Evolutionary conservation across 2,329 filamentous ascomycete genomes (phyloP), one percentile per base, ranked within the genome.

Genomic region (Fusarium chuoi): DNA sequence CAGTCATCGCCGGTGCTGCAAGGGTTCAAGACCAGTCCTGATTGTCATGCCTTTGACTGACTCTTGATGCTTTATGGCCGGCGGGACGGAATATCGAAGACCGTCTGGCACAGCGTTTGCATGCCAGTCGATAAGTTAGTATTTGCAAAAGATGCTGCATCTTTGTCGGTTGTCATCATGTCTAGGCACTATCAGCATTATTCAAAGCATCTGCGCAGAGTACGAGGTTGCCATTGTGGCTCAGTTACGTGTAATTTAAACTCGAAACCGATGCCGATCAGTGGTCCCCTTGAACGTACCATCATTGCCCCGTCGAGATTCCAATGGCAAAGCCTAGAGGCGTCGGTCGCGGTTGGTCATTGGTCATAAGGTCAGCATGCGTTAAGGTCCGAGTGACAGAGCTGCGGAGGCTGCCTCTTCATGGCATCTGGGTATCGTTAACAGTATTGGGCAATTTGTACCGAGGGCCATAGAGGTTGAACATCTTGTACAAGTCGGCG

Each of bases 121-220:
- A n/a, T 33, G 3, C 14, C 15, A 18, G 22, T n/a, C 15, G 22
- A 18, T 5, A 33, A n/a, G 7, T 33, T 22, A 30, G 5, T 3
- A n/a, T 49, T 30, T 10, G 2, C 7, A 28, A 3, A 1, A 4
- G 13, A 12, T 17, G 14, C 5, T 3, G 6, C 28, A 33, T 49
- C 7, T 11, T 17, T 3, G 8, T 17, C 7, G 14, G 14, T 17
- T n/a, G 14, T 4, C 5, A 3, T 48, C 13, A 9, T 48, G 20
- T 22, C 8, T 11, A 14, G 7, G 13, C 20, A 30, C 9, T 15
- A 14, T 33, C 13, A 8, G 14, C 0, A 8, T 30, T 22, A 0
- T 15, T n/a, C 6, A 22, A 30, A 2, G 2, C 45, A 48, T 15
- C n/a, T 30, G 20, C 7, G 15, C 5, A 46, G 24, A 13, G 20